phyloP scores from a whole-genome alignment of 768 basidiomycete genomes.

The Macrolepiota dolichaula region DNA sequence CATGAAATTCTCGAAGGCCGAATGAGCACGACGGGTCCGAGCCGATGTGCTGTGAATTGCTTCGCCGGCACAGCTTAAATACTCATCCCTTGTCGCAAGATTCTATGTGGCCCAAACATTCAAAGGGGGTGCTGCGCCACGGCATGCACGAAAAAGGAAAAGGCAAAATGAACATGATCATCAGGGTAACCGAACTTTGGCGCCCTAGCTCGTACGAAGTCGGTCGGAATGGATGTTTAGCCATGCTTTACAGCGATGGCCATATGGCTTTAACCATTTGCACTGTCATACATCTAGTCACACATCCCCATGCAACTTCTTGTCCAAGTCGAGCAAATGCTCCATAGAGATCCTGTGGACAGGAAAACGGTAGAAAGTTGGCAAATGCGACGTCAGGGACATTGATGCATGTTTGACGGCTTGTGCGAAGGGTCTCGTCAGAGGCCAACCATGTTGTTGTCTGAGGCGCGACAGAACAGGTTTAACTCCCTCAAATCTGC shows the following conservation, averaged over 20 bases:
- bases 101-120: not conserved
- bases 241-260: not conserved
- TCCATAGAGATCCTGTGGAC: not conserved
- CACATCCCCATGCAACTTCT: not conserved
- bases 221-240: not conserved
- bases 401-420: not conserved
- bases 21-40: not conserved
- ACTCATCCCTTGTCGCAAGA: not conserved
- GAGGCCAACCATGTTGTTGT: not conserved
- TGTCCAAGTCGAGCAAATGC: not conserved
- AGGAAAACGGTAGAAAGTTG: not conserved
- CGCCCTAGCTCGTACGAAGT: not conserved
- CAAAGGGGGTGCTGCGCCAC: not conserved
- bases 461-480: not conserved
- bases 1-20: not conserved
- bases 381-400: not conserved
- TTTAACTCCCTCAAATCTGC: not conserved
- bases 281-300: constrained; percentile 5
- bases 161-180: not conserved
- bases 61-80: not conserved
- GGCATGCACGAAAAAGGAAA: not conserved
- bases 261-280: not conserved
- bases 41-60: not conserved
- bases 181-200: not conserved
- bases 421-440: not conserved